phyloP scores from a whole-genome alignment of 192 early-diverging fungal genomes.

The Coemansia sp. region DNA sequence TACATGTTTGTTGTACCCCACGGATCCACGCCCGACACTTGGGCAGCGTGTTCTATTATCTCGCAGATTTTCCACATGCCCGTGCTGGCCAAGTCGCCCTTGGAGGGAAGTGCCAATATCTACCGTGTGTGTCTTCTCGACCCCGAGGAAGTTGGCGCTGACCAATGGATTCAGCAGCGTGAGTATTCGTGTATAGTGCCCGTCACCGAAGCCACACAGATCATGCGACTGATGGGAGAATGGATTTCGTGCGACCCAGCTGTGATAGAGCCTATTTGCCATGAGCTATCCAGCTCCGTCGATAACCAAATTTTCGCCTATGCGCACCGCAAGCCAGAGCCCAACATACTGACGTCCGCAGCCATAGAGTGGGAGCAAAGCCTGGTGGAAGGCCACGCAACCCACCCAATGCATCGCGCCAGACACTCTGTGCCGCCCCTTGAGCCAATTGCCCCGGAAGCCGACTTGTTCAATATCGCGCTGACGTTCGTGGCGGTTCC shows the following conservation, averaged over 20 bases:
- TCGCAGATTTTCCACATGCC: constrained; percentile 24
- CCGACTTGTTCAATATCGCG: constrained; percentile 41
- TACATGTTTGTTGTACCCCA: constrained; percentile 21
- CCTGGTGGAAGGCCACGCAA: constrained; percentile 66
- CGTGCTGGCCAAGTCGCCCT: constrained; percentile 5
- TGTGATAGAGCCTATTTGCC: constrained; percentile 31
- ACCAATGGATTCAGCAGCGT: constrained; percentile 23
- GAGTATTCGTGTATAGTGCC: neutral
- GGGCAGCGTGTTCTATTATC: constrained; percentile 21
- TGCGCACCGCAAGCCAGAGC: constrained; percentile 16
- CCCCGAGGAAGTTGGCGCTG: constrained; percentile 42
- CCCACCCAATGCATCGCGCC: constrained; percentile 69
- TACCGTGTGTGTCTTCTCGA: constrained; percentile 32
- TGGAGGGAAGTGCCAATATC: neutral
- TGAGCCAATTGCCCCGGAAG: constrained; percentile 33
- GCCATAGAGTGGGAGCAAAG: constrained; percentile 66
- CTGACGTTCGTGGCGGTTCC: constrained; percentile 58
- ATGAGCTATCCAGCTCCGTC: constrained; percentile 59
- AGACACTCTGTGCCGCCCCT: constrained; percentile 59
- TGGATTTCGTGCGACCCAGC: constrained; percentile 43
- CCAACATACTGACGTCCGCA: constrained; percentile 39
- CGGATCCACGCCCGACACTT: constrained; percentile 20
- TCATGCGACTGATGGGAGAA: constrained; percentile 50
- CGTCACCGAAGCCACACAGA: constrained; percentile 28
- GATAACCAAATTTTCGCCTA: constrained; percentile 53